Evolutionary conservation across 169 alveolate species (phyloP).

Genomic region (Cryptosporidium meleagridis): DNA sequence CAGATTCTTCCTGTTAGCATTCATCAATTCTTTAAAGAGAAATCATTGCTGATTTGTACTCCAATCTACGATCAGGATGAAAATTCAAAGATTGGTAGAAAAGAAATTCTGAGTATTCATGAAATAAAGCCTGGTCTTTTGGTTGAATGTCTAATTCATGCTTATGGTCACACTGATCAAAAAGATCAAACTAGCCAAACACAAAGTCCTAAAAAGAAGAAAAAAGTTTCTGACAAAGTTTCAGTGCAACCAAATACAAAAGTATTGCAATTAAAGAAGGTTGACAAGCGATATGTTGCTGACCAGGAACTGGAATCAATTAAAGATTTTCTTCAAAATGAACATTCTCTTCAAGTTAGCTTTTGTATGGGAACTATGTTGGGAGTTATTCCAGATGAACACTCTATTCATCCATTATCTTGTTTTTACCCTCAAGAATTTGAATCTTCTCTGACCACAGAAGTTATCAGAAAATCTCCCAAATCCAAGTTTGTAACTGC

Average conservation of each 20-base stretch:
- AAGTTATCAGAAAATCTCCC: neutral
- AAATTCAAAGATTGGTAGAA: neutral
- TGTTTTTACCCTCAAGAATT: constrained; percentile 12
- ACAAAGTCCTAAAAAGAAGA: constrained; percentile 1
- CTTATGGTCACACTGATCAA: neutral
- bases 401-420: constrained; percentile 42
- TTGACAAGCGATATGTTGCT: constrained; percentile 16
- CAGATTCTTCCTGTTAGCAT: constrained; percentile 34
- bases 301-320: constrained; percentile 18
- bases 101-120: constrained; percentile 37
- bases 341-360: constrained; percentile 31
- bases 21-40: neutral
- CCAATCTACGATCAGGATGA: constrained; percentile 6
- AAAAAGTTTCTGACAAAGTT: constrained; percentile 27
- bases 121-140: constrained; percentile 67
- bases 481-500: constrained; percentile 32
- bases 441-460: neutral
- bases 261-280: constrained; percentile 14
- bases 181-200: neutral
- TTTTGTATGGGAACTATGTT: constrained; percentile 71
- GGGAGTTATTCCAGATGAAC: constrained; percentile 67
- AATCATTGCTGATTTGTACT: constrained; percentile 17
- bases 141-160: constrained; percentile 50
- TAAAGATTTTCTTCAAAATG: constrained; percentile 33
- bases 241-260: constrained; percentile 36